Evolutionary conservation across 768 basidiomycete species (phyloP), one percentile per base, ranked within the genome.

Genomic region (Cyclocybe cylindracea): DNA sequence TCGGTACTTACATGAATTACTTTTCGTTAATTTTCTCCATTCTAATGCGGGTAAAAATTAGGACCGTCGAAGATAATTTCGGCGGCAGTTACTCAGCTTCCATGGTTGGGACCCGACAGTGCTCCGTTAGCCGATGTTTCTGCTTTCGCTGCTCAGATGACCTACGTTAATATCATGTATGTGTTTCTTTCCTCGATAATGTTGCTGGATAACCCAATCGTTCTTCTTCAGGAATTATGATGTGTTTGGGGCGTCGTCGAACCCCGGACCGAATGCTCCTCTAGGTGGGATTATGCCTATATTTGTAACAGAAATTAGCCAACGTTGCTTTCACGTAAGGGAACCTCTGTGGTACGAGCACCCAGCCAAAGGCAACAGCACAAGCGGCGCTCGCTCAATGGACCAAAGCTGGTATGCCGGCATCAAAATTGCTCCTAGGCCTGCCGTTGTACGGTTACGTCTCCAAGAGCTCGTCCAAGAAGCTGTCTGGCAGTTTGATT

Each of bases 241-340:
- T 60, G 80, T 87, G 40, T 85, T 77, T 66, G 81, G 80, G 37
- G 77, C 83, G 0, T 81, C 82, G 6, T 66, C 74, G 1, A 78
- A 74, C 39, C 89, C 88, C 1, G 89, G 89, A 2, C 83, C 89
- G 2, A 90, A 90, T 64, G 88, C 89, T 5, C 89, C 88, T 3
- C 78, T 88, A 10, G 77, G 78, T 72, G 56, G 24, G 60, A 29
- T 18, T 38, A 11, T 32, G 8, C 24, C 2, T 13, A 10, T 43
- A 18, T 18, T 38, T 35, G 1, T 7, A 7, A 7, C 10, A 14
- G 14, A 29, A 14, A 32, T 24, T 39, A 16, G 14, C 31, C 36
- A 6, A 40, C 39, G 42, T 1, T 29, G 2, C 36, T 10, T 8
- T 39, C 13, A 3, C 24, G 24, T 24, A 31, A 74, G 73, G 73